phyloP scores from a whole-genome alignment of 176 grass and related monocot genomes.

The Avena eriantha region DNA sequence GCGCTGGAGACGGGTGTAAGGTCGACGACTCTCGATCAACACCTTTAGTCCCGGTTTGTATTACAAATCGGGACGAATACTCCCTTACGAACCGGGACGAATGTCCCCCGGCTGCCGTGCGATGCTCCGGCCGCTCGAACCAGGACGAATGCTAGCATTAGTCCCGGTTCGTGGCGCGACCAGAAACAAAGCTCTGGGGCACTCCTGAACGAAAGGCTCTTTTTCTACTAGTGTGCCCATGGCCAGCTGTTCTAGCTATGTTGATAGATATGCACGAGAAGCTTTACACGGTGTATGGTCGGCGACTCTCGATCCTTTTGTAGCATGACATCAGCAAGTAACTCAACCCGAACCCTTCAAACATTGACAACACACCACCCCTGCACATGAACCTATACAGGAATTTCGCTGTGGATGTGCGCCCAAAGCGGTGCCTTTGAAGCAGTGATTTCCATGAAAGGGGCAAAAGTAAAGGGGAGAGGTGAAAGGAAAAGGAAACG shows the following conservation, averaged over 20 bases:
- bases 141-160: too few species aligned
- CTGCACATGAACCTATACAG: conserved; percentile 37
- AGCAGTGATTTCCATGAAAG: conserved; percentile 47
- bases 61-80: too few species aligned
- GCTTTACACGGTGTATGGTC: conserved; percentile 35
- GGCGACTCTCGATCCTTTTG: conserved; percentile 9
- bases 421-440: conserved; percentile 49
- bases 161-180: too few species aligned
- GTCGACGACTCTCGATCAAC: too few species aligned
- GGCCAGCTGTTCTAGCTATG: not conserved
- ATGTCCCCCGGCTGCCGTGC: too few species aligned
- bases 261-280: conserved; percentile 13
- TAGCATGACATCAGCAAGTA: not conserved
- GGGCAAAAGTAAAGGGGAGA: conserved; percentile 44
- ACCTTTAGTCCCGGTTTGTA: too few species aligned
- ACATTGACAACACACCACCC: conserved; percentile 42
- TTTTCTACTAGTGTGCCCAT: too few species aligned
- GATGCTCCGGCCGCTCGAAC: too few species aligned
- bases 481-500: conserved; percentile 6
- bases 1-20: too few species aligned
- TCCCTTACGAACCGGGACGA: too few species aligned
- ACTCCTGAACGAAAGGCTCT: too few species aligned
- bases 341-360: conserved; percentile 3
- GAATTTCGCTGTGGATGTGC: conserved; percentile 40
- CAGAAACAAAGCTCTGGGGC: too few species aligned